These are phyloP conservation scores for Discostella stelligeroides DNA, from an alignment of 108 stramenopile genomes.

Conservation along the genomic window DNA sequence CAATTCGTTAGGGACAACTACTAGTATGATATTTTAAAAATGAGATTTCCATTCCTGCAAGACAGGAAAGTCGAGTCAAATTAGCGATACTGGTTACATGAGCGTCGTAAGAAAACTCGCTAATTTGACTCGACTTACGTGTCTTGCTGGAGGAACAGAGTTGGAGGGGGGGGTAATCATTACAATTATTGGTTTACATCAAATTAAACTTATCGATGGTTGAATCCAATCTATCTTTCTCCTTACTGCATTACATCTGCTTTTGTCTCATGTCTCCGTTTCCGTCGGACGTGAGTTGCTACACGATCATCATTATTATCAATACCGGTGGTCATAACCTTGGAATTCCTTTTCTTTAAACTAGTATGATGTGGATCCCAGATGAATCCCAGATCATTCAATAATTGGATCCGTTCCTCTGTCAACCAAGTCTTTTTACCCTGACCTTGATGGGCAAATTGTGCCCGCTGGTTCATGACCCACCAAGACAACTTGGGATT, in stretches of 20 bases:
- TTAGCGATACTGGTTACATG: no score
- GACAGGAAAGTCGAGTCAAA: background rate
- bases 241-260: background rate
- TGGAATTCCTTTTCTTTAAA: background rate
- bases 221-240: background rate
- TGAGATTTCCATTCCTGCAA: slow-evolving; percentile 23
- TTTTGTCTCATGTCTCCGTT: no score
- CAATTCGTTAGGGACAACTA: slow-evolving; percentile 47
- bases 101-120: no score
- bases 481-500: slow-evolving; percentile 70
- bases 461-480: slow-evolving; percentile 69
- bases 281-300: no score
- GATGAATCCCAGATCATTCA: slow-evolving; percentile 66
- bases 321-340: no score
- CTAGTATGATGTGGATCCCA: slow-evolving; percentile 38
- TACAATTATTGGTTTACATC: no score
- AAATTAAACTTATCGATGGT: background rate
- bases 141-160: no score
- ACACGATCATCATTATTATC: background rate
- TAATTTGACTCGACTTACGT: no score
- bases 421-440: slow-evolving; percentile 50
- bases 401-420: slow-evolving; percentile 61
- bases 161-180: no score
- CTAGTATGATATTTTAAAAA: no score
- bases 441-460: slow-evolving; percentile 50